Evolutionary conservation across 2,329 filamentous ascomycete genomes (phyloP).

Genomic region (Xylaria sp.): DNA sequence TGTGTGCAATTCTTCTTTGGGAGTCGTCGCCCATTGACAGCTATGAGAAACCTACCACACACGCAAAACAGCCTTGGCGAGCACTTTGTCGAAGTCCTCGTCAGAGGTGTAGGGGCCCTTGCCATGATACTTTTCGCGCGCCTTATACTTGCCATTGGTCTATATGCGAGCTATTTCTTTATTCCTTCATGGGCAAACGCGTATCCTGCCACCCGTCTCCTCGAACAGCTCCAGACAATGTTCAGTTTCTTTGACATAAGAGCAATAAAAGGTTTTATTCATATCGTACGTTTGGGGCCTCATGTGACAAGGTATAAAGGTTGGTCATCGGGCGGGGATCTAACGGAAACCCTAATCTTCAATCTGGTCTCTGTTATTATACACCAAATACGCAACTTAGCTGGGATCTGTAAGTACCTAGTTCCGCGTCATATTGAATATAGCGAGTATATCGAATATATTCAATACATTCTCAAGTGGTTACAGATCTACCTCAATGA

Average conservation of each 20-base stretch:
- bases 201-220: not conserved
- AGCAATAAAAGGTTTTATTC: not conserved
- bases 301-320: not conserved
- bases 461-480: not conserved
- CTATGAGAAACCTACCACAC: not conserved
- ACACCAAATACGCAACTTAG: no score
- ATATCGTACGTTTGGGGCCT: not conserved
- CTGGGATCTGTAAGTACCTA: not conserved
- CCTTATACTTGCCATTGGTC: not conserved
- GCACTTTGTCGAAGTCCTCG: not conserved
- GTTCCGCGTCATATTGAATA: not conserved
- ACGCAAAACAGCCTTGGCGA: not conserved
- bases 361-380: not conserved
- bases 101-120: not conserved
- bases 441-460: no score
- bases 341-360: not conserved
- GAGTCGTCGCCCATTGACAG: no score
- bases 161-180: not conserved
- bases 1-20: not conserved
- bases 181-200: not conserved
- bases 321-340: not conserved
- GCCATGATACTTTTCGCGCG: not conserved
- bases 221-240: not conserved
- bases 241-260: not conserved
- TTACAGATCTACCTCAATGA: no score